Base-by-base conservation (phyloP, 805 yeast species). In the Schizosaccharomyces osmophilus region DNA sequence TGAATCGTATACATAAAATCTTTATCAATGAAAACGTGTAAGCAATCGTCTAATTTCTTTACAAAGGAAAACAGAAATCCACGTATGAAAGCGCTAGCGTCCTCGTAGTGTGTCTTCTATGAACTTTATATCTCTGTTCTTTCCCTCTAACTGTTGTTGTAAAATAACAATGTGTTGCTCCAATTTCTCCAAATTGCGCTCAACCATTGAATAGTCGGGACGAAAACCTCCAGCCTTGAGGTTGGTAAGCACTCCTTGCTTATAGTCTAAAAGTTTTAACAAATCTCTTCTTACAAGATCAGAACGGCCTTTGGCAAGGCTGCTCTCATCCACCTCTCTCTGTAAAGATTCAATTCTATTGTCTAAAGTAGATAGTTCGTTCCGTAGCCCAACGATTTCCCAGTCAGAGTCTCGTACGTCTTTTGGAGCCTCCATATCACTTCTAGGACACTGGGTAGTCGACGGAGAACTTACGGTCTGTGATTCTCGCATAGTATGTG, bases 331-430 rank as follows among this genome's bases (percentile, higher is more conserved):
- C 13, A 24, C 26, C 22, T 51, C 57, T 17, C 57, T 22, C n/a
- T 51, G 39, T 9, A 51, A 29, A 1, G 11, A 8, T 17, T 4
- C 5, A 24, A 51, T 29, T 29, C 22, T 22, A 8, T 26, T 11
- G 2, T 51, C 57, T 29, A 29, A 51, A 19, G 22, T 29, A 29
- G 36, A 19, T 29, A 51, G 75, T 69, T 88, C 90, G 64, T 89
- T 79, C 72, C 82, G 82, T 65, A 88, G 77, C 66, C 93, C 78
- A 17, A 84, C 94, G 67, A 84, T 87, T 70, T 89, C 97, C 95
- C 97, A 87, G 68, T 88, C 95, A 26, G 36, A 29, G 36, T 1
- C 87, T 82, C n/a, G 83, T 88, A 66, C 68, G 67, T 29, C 78
- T 83, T 0, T 81, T 77, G 3, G 84, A 79, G 69, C 84, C 84